Evolutionary conservation across 331 rosid species (phyloP), one percentile per base, ranked within the genome.

Genomic region (Erythrophleum ivorense): DNA sequence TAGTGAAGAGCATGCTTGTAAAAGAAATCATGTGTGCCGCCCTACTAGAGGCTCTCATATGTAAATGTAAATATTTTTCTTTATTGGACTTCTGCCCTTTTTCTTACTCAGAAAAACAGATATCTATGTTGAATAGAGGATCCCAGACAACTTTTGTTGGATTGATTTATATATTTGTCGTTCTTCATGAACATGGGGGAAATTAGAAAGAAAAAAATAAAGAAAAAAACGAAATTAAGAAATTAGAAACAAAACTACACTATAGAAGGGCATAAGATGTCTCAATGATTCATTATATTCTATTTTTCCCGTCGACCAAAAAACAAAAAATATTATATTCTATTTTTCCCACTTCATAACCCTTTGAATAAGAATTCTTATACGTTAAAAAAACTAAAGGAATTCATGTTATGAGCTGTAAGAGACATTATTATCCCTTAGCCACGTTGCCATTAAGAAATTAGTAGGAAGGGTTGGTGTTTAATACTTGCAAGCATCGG

Each of bases 11-110:
- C 99, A 96, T 81, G 97, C 99, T 80, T 86, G 90, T 9, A 93
- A 87, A 88, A 75, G 92, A 78, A 93, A 95, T 73, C 99, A 95
- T 55, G 98, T 95, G 6, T 93, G 97, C 78, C 97, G 92, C 64
- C 97, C 97, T n/a, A 89, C 92, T 3, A 80, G 94, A 75, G 93
- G 97, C 60, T 34, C 84, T 21, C 77, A 79, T 55, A 2, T 50
- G n/a, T 81, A 57, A 86, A 16, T 82, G 87, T 43, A 57, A 76
- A 46, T 53, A 10, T 16, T 41, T 63, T 50, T 69, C 52, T 15
- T 3, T 21, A 18, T 41, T 29, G 36, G 3, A 75, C 16, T 2
- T 45, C 9, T 50, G 60, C 64, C 46, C 49, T 29, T 80, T 19
- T 62, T 19, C 8, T 6, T 18, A 0, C 36, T 24, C 9, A 11